Evolutionary conservation across 805 yeast species (phyloP), one percentile per base, ranked within the genome.

Genomic region (Myxozyma monticola): DNA sequence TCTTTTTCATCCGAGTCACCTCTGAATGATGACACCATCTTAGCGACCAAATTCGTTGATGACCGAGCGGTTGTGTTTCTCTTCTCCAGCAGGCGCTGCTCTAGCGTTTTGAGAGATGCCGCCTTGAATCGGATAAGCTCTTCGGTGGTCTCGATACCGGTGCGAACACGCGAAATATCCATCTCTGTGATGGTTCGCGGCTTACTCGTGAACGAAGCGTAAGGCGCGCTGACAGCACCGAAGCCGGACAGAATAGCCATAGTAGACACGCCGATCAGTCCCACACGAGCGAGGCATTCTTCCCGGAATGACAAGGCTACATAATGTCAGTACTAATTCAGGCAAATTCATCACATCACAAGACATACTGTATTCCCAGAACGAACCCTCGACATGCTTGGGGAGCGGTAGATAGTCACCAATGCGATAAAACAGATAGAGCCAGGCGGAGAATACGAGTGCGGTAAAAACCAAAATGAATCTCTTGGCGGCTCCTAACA

Each of bases 181-280:
- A 58, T 54, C 31, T 62, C 66, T 3, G 67, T 61, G 24, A 62
- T 63, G 7, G 48, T 59, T 20, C 59, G 51, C 20, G 52, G 57
- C 22, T 54, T 60, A 30, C 54, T 50, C 17, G 71, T 61, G 46
- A 66, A 67, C 20, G 67, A 67, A 15, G 69, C 54, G 51, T 69
- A 71, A 4, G 75, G 74, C 5, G 75, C 73, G 15, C 68, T 59
- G 18, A 72, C 71, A 8, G 73, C 64, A 9, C 73, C 72, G 35
- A 72, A 58, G 2, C 75, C 76, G 15, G 73, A 65, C 30, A 72
- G 57, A 5, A 65, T 49, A 0, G 73, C 74, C 74, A 71, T 71
- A 17, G 68, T 57, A 1, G 73, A 63, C 30, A 73, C 66, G 12
- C 76, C 76, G n/a, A 68, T 54, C 34, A 72, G 61, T 17, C 71